Evolutionary conservation across 495 filamentous ascomycete species (phyloP).

Genomic region (Penicillium egyptiacum): DNA sequence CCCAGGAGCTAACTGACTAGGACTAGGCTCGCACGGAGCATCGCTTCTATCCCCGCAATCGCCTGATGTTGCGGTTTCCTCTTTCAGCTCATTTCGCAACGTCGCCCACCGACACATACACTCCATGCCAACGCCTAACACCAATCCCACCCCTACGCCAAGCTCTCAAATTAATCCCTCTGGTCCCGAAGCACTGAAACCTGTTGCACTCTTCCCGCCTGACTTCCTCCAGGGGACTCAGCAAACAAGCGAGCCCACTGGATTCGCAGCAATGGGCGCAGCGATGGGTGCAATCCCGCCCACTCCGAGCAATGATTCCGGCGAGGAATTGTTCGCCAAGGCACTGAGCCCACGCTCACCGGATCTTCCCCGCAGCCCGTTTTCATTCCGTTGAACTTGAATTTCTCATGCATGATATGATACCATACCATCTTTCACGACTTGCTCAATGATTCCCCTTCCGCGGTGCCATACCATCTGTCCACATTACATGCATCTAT

Average conservation of each 20-base stretch:
- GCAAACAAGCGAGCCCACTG: constrained; percentile 30
- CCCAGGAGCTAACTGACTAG: no score
- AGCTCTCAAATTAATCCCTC: constrained; percentile 11
- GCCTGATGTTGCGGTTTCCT: constrained; percentile 65
- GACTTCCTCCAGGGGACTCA: constrained; percentile 41
- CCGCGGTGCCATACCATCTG: constrained; percentile 26
- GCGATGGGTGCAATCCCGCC: constrained; percentile 32
- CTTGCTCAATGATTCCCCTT: constrained; percentile 35
- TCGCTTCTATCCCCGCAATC: constrained; percentile 54
- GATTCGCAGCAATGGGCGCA: constrained; percentile 39
- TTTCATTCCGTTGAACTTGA: constrained; percentile 47
- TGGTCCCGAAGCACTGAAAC: constrained; percentile 18
- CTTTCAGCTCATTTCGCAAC: constrained; percentile 58
- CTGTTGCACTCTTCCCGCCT: constrained; percentile 45
- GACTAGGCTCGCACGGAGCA: no score
- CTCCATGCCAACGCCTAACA: constrained; percentile 32
- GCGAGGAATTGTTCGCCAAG: constrained; percentile 78
- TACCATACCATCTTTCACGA: constrained; percentile 14
- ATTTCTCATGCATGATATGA: constrained; percentile 7
- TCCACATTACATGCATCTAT: constrained; percentile 13
- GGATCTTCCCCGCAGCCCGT: constrained; percentile 74
- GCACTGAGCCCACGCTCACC: constrained; percentile 78
- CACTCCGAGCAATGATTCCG: constrained; percentile 46
- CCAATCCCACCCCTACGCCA: constrained; percentile 28
- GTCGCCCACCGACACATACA: constrained; percentile 21